A percentile compares a stretch with the other conserved stretches of the same genome.
phyloP scores from a whole-genome alignment of 2,329 filamentous ascomycete species.

The Rhinocladiella similis region DNA sequence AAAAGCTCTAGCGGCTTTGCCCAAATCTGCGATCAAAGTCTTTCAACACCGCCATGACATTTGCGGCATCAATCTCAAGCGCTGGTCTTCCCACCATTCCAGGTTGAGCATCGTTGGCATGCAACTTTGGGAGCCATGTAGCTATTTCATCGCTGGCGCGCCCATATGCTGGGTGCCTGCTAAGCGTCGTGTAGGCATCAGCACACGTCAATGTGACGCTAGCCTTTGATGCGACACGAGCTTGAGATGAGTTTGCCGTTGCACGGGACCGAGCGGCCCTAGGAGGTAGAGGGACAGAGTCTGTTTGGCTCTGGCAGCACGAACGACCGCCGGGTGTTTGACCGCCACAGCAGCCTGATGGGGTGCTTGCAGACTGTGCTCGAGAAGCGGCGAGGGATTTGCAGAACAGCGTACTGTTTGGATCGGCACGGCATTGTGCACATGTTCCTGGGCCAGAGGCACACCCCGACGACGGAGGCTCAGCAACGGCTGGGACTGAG shows the following conservation, averaged over 20 bases:
- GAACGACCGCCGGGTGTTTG: conserved; percentile 34
- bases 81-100: conserved; percentile 49
- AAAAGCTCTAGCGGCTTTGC: conserved; percentile 14
- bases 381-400: conserved; percentile 70
- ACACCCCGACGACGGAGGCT: conserved; percentile 32
- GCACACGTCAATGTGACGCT: conserved; percentile 68
- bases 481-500: conserved; percentile 39
- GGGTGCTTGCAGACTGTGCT: conserved; percentile 46
- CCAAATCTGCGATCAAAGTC: conserved; percentile 77
- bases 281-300: conserved; percentile 21
- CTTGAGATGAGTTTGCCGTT: conserved; percentile 24
- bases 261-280: conserved; percentile 28
- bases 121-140: conserved; percentile 74
- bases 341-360: conserved; percentile 64
- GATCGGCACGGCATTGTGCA: conserved; percentile 74
- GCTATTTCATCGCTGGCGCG: conserved; percentile 71
- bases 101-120: conserved; percentile 48
- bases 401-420: conserved; percentile 79
- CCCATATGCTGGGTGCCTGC: conserved; percentile 74
- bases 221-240: conserved; percentile 37
- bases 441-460: conserved; percentile 75
- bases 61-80: conserved; percentile 78
- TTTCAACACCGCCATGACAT: conserved; percentile 82
- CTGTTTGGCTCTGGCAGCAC: conserved; percentile 28
- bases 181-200: conserved; percentile 75